These are phyloP conservation scores for Elongisporangium prolatum DNA, from an alignment of 352 stramenopile genomes.

Conservation along the genomic window DNA sequence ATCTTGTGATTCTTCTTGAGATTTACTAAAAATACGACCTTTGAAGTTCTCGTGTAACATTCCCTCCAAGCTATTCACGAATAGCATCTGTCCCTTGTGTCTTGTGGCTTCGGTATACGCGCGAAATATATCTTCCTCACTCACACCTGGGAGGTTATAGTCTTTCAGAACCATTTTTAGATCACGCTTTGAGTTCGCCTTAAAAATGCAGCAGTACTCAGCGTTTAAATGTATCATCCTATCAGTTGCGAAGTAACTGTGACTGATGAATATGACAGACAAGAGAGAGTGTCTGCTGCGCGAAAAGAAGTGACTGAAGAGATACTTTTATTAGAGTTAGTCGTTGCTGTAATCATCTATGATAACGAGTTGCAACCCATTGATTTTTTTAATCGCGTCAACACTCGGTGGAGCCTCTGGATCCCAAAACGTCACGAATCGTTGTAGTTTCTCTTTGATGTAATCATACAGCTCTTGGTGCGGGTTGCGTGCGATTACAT, in stretches of 20 bases:
- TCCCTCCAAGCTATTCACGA: background rate
- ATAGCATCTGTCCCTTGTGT: constrained; percentile 18
- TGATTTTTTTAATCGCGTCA: constrained; percentile 17
- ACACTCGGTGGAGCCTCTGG: constrained; percentile 12
- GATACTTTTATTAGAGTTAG: constrained; percentile 21
- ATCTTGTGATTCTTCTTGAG: too few relatives aligned
- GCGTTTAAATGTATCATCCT: constrained; percentile 31
- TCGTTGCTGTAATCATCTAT: constrained; percentile 28
- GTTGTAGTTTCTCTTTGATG: constrained; percentile 20
- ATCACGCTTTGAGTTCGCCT: constrained; percentile 27
- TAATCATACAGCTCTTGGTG: constrained; percentile 22
- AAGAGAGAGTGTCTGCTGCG: constrained; percentile 19
- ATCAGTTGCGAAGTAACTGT: constrained; percentile 26
- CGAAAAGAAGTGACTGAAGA: constrained; percentile 27
- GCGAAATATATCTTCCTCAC: constrained; percentile 9
- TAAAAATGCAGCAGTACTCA: constrained; percentile 20
- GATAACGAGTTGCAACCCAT: constrained; percentile 18
- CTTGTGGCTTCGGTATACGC: constrained; percentile 22
- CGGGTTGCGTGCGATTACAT: constrained; percentile 16
- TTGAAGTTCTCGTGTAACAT: too few relatives aligned
- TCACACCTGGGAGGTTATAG: constrained; percentile 18
- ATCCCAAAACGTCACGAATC: constrained; percentile 21
- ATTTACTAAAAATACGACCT: too few relatives aligned
- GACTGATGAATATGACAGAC: constrained; percentile 19
- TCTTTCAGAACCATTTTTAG: constrained; percentile 21